phyloP scores from a whole-genome alignment of 352 stramenopile genomes.

The Phytophthora fragariae region DNA sequence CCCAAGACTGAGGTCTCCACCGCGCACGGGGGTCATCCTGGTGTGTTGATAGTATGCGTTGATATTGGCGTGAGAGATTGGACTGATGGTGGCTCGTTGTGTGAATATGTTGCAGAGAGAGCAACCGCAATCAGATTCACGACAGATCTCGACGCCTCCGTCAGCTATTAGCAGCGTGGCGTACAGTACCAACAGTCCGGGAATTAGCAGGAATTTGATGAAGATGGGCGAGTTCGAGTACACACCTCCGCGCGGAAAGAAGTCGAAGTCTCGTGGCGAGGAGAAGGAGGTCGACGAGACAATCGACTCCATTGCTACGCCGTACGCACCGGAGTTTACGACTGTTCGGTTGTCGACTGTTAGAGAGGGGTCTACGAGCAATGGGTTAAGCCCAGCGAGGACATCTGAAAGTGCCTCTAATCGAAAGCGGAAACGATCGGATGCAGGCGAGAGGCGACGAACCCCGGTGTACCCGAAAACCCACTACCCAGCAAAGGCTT shows the following conservation, averaged over 20 bases:
- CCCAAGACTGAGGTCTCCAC: conserved; percentile 61
- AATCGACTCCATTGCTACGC: conserved; percentile 47
- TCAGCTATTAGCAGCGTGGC: conserved; percentile 83
- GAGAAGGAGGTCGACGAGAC: conserved; percentile 35
- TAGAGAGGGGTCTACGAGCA: conserved; percentile 10
- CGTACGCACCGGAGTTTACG: conserved; percentile 65
- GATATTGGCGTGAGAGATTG: not conserved
- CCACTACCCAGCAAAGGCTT: conserved; percentile 43
- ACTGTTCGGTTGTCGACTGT: conserved; percentile 49
- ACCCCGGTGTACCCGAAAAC: conserved; percentile 59
- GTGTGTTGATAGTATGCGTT: conserved; percentile 30
- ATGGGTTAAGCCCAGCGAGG: conserved; percentile 12
- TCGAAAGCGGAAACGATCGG: conserved; percentile 61
- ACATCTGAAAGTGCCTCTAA: conserved; percentile 35
- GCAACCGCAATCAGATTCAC: conserved; percentile 21
- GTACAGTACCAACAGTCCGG: conserved; percentile 62
- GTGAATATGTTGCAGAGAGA: conserved; percentile 16
- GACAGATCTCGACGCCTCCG: conserved; percentile 55
- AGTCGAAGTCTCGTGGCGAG: conserved; percentile 20
- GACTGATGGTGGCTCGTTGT: conserved; percentile 1
- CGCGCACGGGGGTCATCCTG: conserved; percentile 55
- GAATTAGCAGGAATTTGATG: conserved; percentile 83
- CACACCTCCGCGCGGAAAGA: conserved; percentile 58
- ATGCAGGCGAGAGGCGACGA: conserved; percentile 24
- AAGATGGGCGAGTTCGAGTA: conserved; percentile 84